phyloP scores from a whole-genome alignment of 2,329 filamentous ascomycete species.

The Epichloe hybrida region DNA sequence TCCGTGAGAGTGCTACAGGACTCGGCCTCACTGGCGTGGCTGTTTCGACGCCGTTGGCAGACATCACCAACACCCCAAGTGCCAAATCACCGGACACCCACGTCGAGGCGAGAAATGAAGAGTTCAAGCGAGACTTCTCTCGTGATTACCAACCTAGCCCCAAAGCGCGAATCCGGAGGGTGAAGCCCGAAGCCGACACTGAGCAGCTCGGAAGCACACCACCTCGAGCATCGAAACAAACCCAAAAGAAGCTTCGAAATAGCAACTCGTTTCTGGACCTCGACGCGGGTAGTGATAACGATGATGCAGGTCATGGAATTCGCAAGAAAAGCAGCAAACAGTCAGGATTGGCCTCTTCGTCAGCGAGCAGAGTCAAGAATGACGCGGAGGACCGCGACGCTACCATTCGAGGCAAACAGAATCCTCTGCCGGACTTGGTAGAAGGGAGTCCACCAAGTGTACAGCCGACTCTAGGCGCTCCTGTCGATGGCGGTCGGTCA shows the following conservation, averaged over 20 bases:
- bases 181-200: slow-evolving; percentile 33
- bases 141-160: slow-evolving; percentile 62
- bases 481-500: slow-evolving; percentile 26
- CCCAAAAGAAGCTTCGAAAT: slow-evolving; percentile 15
- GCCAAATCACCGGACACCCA: slow-evolving; percentile 11
- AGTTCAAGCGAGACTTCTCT: slow-evolving; percentile 50
- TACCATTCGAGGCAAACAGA: slow-evolving; percentile 16
- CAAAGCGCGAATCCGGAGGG: slow-evolving; percentile 56
- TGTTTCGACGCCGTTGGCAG: slow-evolving; percentile 9
- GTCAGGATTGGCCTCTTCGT: background rate
- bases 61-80: slow-evolving; percentile 13
- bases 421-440: slow-evolving; percentile 10
- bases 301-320: slow-evolving; percentile 18
- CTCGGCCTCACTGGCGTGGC: slow-evolving; percentile 13
- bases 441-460: slow-evolving; percentile 14
- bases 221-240: slow-evolving; percentile 19
- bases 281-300: slow-evolving; percentile 33
- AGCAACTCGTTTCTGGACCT: slow-evolving; percentile 38
- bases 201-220: slow-evolving; percentile 17
- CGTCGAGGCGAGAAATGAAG: slow-evolving; percentile 14
- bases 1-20: slow-evolving; percentile 25
- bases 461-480: slow-evolving; percentile 24
- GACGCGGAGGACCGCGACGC: slow-evolving; percentile 13
- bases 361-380: background rate
- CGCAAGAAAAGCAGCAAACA: slow-evolving; percentile 3